Conservation (phyloP, 805 yeast species). For the Candida oleophila region DNA sequence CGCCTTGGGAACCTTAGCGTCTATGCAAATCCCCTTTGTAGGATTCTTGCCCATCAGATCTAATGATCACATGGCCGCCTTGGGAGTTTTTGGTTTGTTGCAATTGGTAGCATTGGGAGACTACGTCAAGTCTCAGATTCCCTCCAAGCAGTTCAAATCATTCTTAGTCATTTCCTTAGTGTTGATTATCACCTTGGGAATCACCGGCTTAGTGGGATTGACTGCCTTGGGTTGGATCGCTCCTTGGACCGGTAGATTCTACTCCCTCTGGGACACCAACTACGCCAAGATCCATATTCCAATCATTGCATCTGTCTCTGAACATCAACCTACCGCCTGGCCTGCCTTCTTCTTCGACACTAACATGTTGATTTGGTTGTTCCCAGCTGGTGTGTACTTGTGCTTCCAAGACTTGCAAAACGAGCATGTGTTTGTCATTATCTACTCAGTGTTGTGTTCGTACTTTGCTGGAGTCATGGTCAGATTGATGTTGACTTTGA, state of each 20-base stretch:
- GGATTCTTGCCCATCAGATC: constrained; percentile 96
- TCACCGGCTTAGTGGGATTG: constrained; percentile 69
- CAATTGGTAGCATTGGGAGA: constrained; percentile 88
- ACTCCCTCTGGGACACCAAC: constrained; percentile 96
- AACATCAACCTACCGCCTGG: constrained; percentile 99
- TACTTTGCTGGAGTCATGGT: constrained; percentile 99
- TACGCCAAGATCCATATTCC: constrained; percentile 98
- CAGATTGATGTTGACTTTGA: constrained; percentile 92
- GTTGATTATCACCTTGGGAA: constrained; percentile 59
- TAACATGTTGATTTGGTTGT: constrained; percentile 90
- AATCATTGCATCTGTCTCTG: constrained; percentile 96
- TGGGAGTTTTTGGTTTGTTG: constrained; percentile 93
- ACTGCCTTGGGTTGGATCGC: constrained; percentile 93
- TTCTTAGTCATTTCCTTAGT: constrained; percentile 61
- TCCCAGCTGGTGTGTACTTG: constrained; percentile 95
- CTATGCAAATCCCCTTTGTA: constrained; percentile 99
- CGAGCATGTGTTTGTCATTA: constrained; percentile 90
- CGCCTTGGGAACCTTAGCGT: constrained; percentile 93
- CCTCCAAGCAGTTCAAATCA: constrained; percentile 70
- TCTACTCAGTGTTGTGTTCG: constrained; percentile 89
- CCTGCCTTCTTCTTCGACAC: constrained; percentile 96
- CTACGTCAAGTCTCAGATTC: constrained; percentile 71
- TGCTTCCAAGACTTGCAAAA: constrained; percentile 86
- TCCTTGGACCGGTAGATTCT: constrained; percentile 99
- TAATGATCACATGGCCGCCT: constrained; percentile 97